phyloP scores from a whole-genome alignment of 1,284 basidiomycete genomes.

The Ganoderma boninense region DNA sequence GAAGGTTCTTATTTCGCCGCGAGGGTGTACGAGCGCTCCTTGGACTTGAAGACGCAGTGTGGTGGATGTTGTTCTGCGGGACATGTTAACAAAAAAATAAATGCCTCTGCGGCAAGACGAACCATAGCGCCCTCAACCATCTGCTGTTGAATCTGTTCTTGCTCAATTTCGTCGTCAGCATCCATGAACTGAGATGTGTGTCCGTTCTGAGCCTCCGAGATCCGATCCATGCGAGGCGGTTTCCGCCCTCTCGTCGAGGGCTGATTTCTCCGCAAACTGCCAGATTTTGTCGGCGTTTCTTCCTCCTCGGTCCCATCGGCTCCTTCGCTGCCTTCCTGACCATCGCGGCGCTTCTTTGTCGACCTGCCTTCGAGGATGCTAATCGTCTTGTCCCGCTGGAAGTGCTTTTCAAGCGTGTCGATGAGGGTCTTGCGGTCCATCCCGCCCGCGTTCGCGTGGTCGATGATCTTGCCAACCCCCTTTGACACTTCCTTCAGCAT shows the following conservation, averaged over 20 bases:
- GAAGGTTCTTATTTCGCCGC: conserved; percentile 56
- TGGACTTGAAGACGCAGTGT: conserved; percentile 65
- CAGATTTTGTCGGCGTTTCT: conserved; percentile 60
- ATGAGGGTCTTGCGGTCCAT: conserved; percentile 88
- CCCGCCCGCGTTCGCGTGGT: conserved; percentile 54
- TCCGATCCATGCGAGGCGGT: conserved; percentile 40
- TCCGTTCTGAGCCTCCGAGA: conserved; percentile 58
- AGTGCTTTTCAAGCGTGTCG: conserved; percentile 81
- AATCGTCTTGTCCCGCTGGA: conserved; percentile 88
- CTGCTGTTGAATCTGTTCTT: conserved; percentile 86
- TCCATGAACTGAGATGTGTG: conserved; percentile 89
- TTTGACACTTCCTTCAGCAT: conserved; percentile 89
- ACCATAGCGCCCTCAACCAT: conserved; percentile 80
- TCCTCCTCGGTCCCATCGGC: conserved; percentile 41
- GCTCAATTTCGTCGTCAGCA: conserved; percentile 87
- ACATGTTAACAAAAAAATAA: conserved; percentile 29
- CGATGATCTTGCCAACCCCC: conserved; percentile 79
- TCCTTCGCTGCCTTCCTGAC: conserved; percentile 36
- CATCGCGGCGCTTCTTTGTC: conserved; percentile 44
- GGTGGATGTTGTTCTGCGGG: conserved; percentile 61
- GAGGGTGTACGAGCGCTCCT: conserved; percentile 69
- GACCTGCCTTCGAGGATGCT: conserved; percentile 81
- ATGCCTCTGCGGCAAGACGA: conserved; percentile 35
- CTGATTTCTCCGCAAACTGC: conserved; percentile 52
- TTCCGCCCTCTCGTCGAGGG: conserved; percentile 45